Evolutionary conservation across 441 rosid genomes (phyloP).

Genomic region (Populus hybrid): DNA sequence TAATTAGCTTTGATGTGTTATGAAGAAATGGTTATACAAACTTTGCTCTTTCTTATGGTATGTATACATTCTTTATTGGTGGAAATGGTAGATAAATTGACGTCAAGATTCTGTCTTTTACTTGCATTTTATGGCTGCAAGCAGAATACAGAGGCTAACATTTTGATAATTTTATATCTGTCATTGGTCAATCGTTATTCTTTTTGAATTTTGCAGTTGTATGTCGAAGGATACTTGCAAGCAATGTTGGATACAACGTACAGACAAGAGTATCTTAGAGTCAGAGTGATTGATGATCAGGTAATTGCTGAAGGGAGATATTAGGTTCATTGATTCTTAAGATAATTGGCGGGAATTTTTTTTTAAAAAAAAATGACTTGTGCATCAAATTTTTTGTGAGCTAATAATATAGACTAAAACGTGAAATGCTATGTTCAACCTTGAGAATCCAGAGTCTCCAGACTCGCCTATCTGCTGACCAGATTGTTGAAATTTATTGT

Average conservation of each 20-base stretch:
- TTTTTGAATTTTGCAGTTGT: conserved; percentile 52
- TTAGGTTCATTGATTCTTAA: background rate
- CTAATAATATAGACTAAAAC: background rate
- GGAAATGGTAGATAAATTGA: conserved; percentile 2
- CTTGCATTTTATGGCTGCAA: background rate
- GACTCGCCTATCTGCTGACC: background rate
- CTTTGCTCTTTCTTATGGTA: background rate
- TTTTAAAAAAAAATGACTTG: background rate
- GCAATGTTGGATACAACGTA: conserved; percentile 90
- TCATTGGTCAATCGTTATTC: conserved; percentile 12
- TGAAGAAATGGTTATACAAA: background rate
- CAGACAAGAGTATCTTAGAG: conserved; percentile 93
- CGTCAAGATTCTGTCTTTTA: background rate
- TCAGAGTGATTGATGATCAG: conserved; percentile 91
- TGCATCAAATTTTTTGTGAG: background rate
- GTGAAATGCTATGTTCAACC: background rate
- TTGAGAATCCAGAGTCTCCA: background rate
- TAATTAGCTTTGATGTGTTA: conserved; percentile 19
- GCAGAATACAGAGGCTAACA: background rate
- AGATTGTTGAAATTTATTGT: background rate
- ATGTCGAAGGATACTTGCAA: conserved; percentile 95
- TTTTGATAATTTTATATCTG: background rate
- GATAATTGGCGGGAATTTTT: background rate
- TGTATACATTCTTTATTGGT: background rate
- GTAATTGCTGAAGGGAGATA: conserved; percentile 32